phyloP scores from a whole-genome alignment of 352 stramenopile species.

The Globisporangium cylindrosporum region DNA sequence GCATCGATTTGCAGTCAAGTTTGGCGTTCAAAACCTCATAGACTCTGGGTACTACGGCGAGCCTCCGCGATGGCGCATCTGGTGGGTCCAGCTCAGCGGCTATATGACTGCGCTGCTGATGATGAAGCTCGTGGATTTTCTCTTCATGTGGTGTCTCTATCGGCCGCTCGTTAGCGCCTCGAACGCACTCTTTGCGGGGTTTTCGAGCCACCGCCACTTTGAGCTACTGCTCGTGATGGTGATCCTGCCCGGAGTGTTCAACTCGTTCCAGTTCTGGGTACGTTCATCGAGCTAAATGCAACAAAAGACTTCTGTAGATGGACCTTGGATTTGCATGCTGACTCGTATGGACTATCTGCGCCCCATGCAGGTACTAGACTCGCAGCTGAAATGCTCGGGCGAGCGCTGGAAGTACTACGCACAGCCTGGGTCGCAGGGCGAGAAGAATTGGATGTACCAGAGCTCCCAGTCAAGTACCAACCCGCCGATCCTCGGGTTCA shows the following conservation, averaged over 20 bases:
- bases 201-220: slow-evolving; percentile 57
- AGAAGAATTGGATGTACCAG: slow-evolving; percentile 33
- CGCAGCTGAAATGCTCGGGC: slow-evolving; percentile 50
- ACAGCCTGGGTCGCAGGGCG: slow-evolving; percentile 20
- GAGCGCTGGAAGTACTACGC: slow-evolving; percentile 39
- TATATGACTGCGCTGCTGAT: slow-evolving; percentile 41
- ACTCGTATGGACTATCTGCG: neutral
- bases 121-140: slow-evolving; percentile 52
- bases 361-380: slow-evolving; percentile 46
- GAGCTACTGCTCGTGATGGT: slow-evolving; percentile 81
- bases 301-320: neutral
- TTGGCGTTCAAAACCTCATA: slow-evolving; percentile 33
- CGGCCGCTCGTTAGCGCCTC: slow-evolving; percentile 35
- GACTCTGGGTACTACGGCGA: slow-evolving; percentile 72
- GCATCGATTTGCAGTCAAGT: slow-evolving; percentile 33
- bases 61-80: slow-evolving; percentile 50
- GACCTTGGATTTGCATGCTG: neutral
- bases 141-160: slow-evolving; percentile 48
- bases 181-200: slow-evolving; percentile 50
- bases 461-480: slow-evolving; percentile 4
- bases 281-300: neutral
- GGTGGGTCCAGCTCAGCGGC: slow-evolving; percentile 48
- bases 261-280: slow-evolving; percentile 77
- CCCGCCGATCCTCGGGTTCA: neutral
- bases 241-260: slow-evolving; percentile 60